Evolutionary conservation across 345 rosid genomes (phyloP).

Genomic region (Populus deltoides): DNA sequence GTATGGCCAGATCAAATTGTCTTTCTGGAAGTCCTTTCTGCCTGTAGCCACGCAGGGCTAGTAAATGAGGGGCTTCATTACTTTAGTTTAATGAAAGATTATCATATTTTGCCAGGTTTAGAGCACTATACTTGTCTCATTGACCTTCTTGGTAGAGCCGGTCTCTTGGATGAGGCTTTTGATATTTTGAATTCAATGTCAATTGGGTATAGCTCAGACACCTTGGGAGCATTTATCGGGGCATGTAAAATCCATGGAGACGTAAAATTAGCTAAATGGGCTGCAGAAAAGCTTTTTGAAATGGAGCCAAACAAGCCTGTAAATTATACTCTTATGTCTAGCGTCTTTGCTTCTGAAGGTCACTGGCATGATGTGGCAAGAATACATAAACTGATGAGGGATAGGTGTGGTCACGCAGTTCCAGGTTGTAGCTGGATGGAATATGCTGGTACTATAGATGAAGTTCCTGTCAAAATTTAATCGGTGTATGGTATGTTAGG

Average conservation of each 20-base stretch:
- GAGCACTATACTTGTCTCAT: conserved; percentile 64
- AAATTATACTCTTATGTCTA: conserved; percentile 57
- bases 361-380: conserved; percentile 53
- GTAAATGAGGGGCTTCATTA: conserved; percentile 56
- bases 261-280: conserved; percentile 39
- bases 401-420: conserved; percentile 44
- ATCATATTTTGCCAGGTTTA: conserved; percentile 43
- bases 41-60: conserved; percentile 67
- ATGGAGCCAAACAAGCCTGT: conserved; percentile 51
- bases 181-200: conserved; percentile 48
- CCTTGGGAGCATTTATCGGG: conserved; percentile 58
- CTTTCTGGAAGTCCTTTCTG: conserved; percentile 60
- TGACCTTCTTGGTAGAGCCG: conserved; percentile 70
- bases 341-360: conserved; percentile 56
- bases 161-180: conserved; percentile 56
- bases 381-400: conserved; percentile 45
- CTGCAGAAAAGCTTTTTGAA: conserved; percentile 52
- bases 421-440: conserved; percentile 66
- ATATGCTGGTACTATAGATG: conserved; percentile 20
- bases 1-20: conserved; percentile 57
- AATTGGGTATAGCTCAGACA: conserved; percentile 27
- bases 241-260: conserved; percentile 60
- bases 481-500: conserved; percentile 14
- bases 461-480: conserved; percentile 24
- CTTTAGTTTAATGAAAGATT: conserved; percentile 52